Percentiles rank a stretch among this genome's conserved stretches.
Evolutionary conservation across 768 basidiomycete genomes (phyloP).

Genomic region (Russula sp.): DNA sequence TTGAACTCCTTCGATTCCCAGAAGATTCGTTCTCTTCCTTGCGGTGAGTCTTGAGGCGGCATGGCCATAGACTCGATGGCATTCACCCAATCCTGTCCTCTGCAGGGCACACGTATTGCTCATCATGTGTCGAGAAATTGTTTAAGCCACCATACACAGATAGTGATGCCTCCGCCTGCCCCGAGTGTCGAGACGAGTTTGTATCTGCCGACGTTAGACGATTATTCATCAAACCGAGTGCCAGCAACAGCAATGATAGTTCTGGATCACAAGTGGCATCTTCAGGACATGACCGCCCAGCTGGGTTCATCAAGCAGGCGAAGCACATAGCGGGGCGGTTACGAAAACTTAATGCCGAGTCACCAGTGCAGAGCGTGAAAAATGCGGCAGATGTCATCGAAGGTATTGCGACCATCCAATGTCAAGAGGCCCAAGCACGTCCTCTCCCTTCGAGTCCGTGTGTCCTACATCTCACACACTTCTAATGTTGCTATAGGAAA

Average conservation of each 20-base stretch:
- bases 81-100: not conserved
- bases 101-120: slow-evolving; percentile 13
- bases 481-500: not conserved
- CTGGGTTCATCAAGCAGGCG: slow-evolving; percentile 10
- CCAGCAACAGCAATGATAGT: not conserved
- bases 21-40: slow-evolving; percentile 9
- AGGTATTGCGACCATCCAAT: slow-evolving; percentile 6
- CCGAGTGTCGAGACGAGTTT: slow-evolving; percentile 12
- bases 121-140: slow-evolving; percentile 3
- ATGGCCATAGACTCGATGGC: not conserved
- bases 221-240: not conserved
- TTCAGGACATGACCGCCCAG: not conserved
- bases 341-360: not conserved
- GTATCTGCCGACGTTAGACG: not conserved
- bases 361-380: slow-evolving; percentile 4
- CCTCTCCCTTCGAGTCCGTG: not conserved
- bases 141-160: not conserved
- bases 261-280: not conserved
- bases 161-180: not conserved
- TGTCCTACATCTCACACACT: not conserved
- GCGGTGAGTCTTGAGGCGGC: not conserved
- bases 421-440: slow-evolving; percentile 9
- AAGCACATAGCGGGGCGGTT: slow-evolving; percentile 10
- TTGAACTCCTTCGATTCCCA: slow-evolving; percentile 5
- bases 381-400: slow-evolving; percentile 9